Conservation (phyloP, 148 eudicot species). For the Fallopia convolvulus region DNA sequence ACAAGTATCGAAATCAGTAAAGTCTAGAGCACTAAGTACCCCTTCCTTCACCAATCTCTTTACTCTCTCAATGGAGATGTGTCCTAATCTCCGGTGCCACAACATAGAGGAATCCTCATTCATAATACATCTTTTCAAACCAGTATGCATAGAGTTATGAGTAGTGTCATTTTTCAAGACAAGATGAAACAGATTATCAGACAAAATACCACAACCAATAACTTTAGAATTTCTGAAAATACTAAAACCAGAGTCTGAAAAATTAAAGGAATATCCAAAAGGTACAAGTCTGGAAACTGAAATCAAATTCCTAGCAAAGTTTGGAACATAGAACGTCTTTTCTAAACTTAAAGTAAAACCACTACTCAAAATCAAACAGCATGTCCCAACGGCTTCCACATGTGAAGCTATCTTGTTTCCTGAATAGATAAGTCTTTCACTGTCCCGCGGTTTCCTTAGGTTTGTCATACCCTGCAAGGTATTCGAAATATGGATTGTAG, state of each 20-base stretch:
- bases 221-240: neutral
- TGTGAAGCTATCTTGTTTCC: too few relatives aligned
- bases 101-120: constrained; percentile 3
- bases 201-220: neutral
- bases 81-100: constrained; percentile 9
- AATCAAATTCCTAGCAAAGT: neutral
- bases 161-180: neutral
- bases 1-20: constrained; percentile 7
- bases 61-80: neutral
- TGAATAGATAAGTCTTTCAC: too few relatives aligned
- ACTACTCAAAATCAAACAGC: too few relatives aligned
- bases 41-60: constrained; percentile 12
- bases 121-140: neutral
- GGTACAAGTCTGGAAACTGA: neutral
- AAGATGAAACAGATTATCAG: neutral
- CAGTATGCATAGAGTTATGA: neutral
- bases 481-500: neutral
- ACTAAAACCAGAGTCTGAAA: neutral
- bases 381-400: too few relatives aligned
- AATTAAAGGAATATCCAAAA: neutral
- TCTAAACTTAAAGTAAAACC: neutral
- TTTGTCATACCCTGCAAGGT: neutral
- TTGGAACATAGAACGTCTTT: neutral
- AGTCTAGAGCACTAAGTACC: constrained; percentile 11
- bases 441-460: too few relatives aligned